These are phyloP conservation scores for Coemansia sp. DNA, from an alignment of 192 early-diverging fungal genomes.

Conservation along the genomic window DNA sequence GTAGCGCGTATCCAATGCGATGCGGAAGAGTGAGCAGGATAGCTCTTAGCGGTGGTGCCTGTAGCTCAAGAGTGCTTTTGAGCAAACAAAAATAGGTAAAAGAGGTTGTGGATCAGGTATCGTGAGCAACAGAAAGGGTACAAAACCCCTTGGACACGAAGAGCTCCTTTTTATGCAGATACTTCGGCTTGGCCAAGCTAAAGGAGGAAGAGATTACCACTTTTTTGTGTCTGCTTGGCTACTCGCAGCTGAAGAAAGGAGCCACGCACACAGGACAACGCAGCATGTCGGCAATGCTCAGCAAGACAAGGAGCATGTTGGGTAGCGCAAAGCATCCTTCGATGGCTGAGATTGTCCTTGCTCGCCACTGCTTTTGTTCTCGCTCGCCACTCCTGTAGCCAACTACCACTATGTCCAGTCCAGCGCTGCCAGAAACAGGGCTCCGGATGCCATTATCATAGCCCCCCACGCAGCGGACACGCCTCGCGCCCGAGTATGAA, in stretches of 20 bases:
- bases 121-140: neutral
- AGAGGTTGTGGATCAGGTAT: neutral
- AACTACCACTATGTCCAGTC: neutral
- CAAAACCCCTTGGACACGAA: neutral
- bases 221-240: neutral
- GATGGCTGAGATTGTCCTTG: neutral
- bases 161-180: neutral
- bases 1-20: neutral
- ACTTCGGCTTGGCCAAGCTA: neutral
- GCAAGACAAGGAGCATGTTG: constrained; percentile 1
- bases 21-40: neutral
- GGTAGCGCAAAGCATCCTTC: neutral
- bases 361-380: neutral
- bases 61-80: neutral
- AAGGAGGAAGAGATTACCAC: constrained; percentile 3
- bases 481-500: constrained; percentile 8
- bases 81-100: neutral
- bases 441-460: neutral
- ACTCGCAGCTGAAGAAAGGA: neutral
- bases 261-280: neutral
- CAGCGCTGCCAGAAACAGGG: neutral
- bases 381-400: neutral
- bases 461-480: neutral
- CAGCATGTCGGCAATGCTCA: constrained; percentile 4
- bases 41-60: neutral